Percentiles rank a stretch among this genome's conserved stretches.
phyloP scores from a whole-genome alignment of 208 protist species.

The Leishmania gerbilli region DNA sequence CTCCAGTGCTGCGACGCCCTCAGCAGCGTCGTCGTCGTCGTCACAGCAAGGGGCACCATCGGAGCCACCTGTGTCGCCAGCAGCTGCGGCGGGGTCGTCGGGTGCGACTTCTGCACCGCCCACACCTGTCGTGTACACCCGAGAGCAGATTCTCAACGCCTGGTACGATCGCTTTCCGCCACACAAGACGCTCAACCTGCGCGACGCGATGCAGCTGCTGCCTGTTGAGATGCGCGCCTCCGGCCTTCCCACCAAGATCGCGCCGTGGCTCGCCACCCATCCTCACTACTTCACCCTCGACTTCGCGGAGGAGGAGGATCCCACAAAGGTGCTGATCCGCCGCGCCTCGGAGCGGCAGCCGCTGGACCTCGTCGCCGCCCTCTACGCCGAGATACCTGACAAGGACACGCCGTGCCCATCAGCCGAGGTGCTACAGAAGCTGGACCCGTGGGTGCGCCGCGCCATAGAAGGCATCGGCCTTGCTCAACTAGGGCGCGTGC shows the following conservation, averaged over 20 bases:
- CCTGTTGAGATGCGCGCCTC: slow-evolving; percentile 42
- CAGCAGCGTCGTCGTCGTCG: background rate
- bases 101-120: background rate
- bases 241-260: slow-evolving; percentile 49
- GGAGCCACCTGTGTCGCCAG: background rate
- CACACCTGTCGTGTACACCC: slow-evolving; percentile 42
- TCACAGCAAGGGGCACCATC: background rate
- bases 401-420: slow-evolving; percentile 21
- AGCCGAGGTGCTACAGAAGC: slow-evolving; percentile 30
- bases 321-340: slow-evolving; percentile 53
- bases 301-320: slow-evolving; percentile 44
- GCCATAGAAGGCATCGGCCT: slow-evolving; percentile 47
- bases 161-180: slow-evolving; percentile 76
- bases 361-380: slow-evolving; percentile 54
- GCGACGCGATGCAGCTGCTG: slow-evolving; percentile 60
- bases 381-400: slow-evolving; percentile 56
- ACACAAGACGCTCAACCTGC: slow-evolving; percentile 49
- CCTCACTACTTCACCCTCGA: slow-evolving; percentile 74
- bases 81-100: background rate
- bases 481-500: slow-evolving; percentile 32
- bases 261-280: slow-evolving; percentile 60
- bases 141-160: slow-evolving; percentile 64
- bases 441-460: slow-evolving; percentile 37
- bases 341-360: slow-evolving; percentile 66
- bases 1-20: background rate